These are phyloP conservation scores for Colletotrichum lindemuthianum DNA, from an alignment of 2,329 filamentous ascomycete genomes.

Conservation along the genomic window DNA sequence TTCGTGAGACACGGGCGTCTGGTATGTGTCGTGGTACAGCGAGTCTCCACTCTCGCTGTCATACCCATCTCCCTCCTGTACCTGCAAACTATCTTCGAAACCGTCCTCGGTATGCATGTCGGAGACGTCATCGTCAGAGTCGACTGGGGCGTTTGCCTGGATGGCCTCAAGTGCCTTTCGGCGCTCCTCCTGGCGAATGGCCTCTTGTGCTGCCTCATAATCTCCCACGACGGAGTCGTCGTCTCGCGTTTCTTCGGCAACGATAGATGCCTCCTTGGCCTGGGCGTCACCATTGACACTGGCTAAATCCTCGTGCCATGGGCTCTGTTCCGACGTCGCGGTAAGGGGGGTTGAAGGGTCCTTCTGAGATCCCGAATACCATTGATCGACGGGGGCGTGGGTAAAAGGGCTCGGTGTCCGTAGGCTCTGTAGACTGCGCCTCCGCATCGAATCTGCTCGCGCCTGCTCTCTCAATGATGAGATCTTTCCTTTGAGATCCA, in stretches of 20 bases:
- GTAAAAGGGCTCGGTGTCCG: slow-evolving; percentile 84
- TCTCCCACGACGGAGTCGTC: slow-evolving; percentile 37
- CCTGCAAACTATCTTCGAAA: slow-evolving; percentile 47
- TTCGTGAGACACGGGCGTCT: slow-evolving; percentile 80
- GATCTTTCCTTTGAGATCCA: slow-evolving; percentile 85
- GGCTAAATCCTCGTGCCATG: slow-evolving; percentile 45
- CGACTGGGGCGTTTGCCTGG: slow-evolving; percentile 15
- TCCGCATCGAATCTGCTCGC: slow-evolving; percentile 79
- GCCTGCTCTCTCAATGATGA: slow-evolving; percentile 82
- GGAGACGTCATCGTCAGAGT: slow-evolving; percentile 46
- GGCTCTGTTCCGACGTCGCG: slow-evolving; percentile 36
- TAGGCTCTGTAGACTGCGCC: slow-evolving; percentile 79
- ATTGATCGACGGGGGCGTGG: slow-evolving; percentile 69
- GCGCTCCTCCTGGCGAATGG: slow-evolving; percentile 39
- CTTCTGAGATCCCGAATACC: slow-evolving; percentile 51
- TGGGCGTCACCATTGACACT: slow-evolving; percentile 42
- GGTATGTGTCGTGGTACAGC: slow-evolving; percentile 69
- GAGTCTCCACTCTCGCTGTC: slow-evolving; percentile 73
- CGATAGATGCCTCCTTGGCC: slow-evolving; percentile 25
- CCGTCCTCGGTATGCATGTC: slow-evolving; percentile 53
- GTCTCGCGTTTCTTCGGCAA: slow-evolving; percentile 22
- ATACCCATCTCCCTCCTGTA: slow-evolving; percentile 50
- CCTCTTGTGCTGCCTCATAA: slow-evolving; percentile 42
- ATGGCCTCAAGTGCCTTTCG: slow-evolving; percentile 32
- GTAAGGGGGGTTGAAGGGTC: slow-evolving; percentile 38